Conservation (phyloP, 345 rosid species). For the Conringia planisiliqua region DNA sequence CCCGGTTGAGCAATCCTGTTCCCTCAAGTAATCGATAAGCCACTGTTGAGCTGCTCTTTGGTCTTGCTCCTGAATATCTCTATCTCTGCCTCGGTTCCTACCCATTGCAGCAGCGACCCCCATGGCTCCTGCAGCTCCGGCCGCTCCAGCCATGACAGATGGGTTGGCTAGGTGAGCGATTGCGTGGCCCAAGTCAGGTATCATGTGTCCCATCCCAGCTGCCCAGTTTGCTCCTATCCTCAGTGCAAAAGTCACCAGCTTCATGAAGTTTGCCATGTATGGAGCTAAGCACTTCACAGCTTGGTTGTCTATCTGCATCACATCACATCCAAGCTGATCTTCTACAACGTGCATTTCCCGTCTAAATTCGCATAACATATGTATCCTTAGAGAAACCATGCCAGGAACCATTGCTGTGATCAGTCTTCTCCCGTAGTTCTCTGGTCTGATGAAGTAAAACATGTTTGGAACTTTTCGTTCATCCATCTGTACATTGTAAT, state of each 20-base stretch:
- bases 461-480: slow-evolving; percentile 90
- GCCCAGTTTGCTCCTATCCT: slow-evolving; percentile 95
- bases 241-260: slow-evolving; percentile 72
- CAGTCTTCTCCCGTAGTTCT: slow-evolving; percentile 82
- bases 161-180: slow-evolving; percentile 69
- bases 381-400: slow-evolving; percentile 77
- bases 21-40: slow-evolving; percentile 81
- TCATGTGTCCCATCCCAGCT: slow-evolving; percentile 86
- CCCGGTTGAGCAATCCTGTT: slow-evolving; percentile 70
- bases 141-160: slow-evolving; percentile 65
- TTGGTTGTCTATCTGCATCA: slow-evolving; percentile 85
- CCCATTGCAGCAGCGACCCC: slow-evolving; percentile 48
- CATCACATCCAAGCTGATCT: slow-evolving; percentile 81
- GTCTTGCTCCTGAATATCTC: slow-evolving; percentile 62
- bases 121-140: slow-evolving; percentile 61
- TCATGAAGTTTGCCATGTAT: slow-evolving; percentile 84
- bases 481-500: slow-evolving; percentile 78
- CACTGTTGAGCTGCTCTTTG: slow-evolving; percentile 84
- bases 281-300: slow-evolving; percentile 77
- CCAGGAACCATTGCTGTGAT: slow-evolving; percentile 75
- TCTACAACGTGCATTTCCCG: slow-evolving; percentile 91
- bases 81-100: slow-evolving; percentile 46
- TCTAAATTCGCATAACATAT: slow-evolving; percentile 87
- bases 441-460: slow-evolving; percentile 76
- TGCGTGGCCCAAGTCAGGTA: slow-evolving; percentile 89